Evolutionary conservation across 2,329 filamentous ascomycete species (phyloP).

Genomic region (Ophiosphaerella narmari): DNA sequence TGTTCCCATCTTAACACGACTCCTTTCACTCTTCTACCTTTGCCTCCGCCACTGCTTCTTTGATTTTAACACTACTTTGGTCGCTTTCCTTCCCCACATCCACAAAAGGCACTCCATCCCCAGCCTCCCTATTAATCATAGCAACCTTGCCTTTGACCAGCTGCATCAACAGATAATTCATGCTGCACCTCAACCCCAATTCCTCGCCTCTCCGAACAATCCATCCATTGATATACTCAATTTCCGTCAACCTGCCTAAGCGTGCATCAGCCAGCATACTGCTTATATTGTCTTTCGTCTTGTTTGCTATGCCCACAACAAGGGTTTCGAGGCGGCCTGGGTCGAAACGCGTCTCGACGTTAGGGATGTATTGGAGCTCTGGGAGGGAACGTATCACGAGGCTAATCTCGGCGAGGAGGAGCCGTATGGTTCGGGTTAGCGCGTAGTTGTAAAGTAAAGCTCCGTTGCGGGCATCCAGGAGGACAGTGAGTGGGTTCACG

Average conservation of each 20-base stretch:
- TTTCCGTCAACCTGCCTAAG: constrained; percentile 67
- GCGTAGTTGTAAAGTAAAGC: constrained; percentile 69
- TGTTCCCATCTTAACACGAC: too few species aligned
- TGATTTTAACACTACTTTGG: constrained; percentile 9
- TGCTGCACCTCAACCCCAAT: constrained; percentile 70
- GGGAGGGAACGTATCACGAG: constrained; percentile 74
- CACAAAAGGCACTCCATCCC: constrained; percentile 47
- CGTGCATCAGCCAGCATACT: constrained; percentile 71
- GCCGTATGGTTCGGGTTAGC: constrained; percentile 68
- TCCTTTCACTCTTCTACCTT: background rate
- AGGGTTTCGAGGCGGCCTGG: constrained; percentile 65
- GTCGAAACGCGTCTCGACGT: constrained; percentile 63
- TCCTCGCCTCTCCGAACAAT: constrained; percentile 74
- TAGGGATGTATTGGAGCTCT: constrained; percentile 68
- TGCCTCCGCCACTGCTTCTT: constrained; percentile 1
- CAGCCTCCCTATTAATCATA: constrained; percentile 49
- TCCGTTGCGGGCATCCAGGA: constrained; percentile 77
- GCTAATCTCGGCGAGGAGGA: constrained; percentile 75
- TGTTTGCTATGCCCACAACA: constrained; percentile 59
- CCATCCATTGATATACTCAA: constrained; percentile 88
- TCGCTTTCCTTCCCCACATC: constrained; percentile 6
- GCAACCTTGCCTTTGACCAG: constrained; percentile 73
- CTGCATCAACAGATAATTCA: constrained; percentile 74
- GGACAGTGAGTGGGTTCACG: constrained; percentile 79
- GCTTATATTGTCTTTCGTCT: constrained; percentile 63